Evolutionary conservation across 139 green algal species (phyloP).

Genomic region (Trebouxia sp.): DNA sequence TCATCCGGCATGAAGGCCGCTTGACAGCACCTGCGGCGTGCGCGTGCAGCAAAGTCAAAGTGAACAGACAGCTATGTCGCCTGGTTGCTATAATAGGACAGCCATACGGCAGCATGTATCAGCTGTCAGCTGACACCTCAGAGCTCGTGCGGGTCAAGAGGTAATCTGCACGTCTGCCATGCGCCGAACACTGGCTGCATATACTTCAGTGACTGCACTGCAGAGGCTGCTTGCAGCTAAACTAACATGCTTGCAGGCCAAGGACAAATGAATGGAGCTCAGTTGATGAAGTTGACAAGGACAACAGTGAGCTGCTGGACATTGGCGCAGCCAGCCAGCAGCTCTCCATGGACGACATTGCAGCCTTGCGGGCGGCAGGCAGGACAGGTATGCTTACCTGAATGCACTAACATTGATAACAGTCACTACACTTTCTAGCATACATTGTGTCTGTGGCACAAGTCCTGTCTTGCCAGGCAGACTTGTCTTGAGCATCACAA

Average conservation of each 20-base stretch:
- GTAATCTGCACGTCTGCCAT: too few relatives aligned
- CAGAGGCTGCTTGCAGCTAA: too few relatives aligned
- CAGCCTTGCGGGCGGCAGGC: conserved; percentile 7
- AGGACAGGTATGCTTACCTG: neutral
- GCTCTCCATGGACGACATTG: conserved; percentile 60
- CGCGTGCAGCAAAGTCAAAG: conserved; percentile 53
- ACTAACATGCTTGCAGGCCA: too few relatives aligned
- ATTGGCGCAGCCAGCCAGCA: conserved; percentile 56
- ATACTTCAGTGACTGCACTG: too few relatives aligned
- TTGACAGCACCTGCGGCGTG: neutral
- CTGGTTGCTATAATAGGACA: conserved; percentile 55
- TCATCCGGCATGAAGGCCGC: neutral
- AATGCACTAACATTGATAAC: neutral
- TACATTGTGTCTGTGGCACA: too few relatives aligned
- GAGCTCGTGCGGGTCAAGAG: conserved; percentile 5
- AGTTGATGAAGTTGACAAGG: neutral
- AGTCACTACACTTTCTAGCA: neutral
- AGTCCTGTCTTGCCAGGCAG: too few relatives aligned
- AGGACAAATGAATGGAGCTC: conserved; percentile 13
- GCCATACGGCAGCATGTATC: conserved; percentile 64
- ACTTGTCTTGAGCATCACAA: too few relatives aligned
- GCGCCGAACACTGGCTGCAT: too few relatives aligned
- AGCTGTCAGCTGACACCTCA: neutral
- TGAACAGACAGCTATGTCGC: conserved; percentile 44
- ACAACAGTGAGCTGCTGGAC: conserved; percentile 61